Evolutionary conservation across 805 yeast genomes (phyloP), one percentile per base, ranked within the genome.

Genomic region (Wickerhamomyces xylosicus): DNA sequence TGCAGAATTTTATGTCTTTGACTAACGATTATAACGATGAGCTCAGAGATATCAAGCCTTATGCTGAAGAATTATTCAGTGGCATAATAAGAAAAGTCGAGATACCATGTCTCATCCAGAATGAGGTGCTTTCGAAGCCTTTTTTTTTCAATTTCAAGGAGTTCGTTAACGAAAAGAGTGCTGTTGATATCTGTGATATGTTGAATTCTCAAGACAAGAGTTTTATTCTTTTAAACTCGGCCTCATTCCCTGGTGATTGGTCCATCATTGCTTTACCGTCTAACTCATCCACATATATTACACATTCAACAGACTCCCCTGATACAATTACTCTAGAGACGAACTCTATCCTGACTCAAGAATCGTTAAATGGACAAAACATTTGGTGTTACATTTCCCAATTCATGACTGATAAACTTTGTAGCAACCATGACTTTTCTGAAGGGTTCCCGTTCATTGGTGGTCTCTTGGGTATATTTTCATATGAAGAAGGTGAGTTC

Each of bases 181-280:
- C 77, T 0, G 49, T 74, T 15, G 72, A 69, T 35, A 52, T 82
- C 10, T 75, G 85, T 54, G 84, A 82, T 37, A 42, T 46, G 18
- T 54, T 66, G 2, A 45, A 56, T 6, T 48, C 38, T 3, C 41
- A 42, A 9, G 36, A 45, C 2, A 53, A 63, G 25, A 75, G 81
- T 40, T 72, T 83, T 47, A 56, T 82, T 4, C 57, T 84, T 4
- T 64, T 86, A 31, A 81, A 85, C 50, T 81, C 94, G 29, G 94
- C 95, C 0, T 72, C 94, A 0, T 54, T 68, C 2, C 95, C 96
- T 0, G 97, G 97, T 0, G 69, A 76, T 42, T 86, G 94, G 90
- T 77, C 95, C 0, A 77, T 92, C 5, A 72, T 92, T 39, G 96
- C 95, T 0, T 47, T 86, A 1, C 89, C 89, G 0, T 62, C 64